Conservation (phyloP, 2,329 filamentous ascomycete genomes). For the Raffaelea arxii region DNA sequence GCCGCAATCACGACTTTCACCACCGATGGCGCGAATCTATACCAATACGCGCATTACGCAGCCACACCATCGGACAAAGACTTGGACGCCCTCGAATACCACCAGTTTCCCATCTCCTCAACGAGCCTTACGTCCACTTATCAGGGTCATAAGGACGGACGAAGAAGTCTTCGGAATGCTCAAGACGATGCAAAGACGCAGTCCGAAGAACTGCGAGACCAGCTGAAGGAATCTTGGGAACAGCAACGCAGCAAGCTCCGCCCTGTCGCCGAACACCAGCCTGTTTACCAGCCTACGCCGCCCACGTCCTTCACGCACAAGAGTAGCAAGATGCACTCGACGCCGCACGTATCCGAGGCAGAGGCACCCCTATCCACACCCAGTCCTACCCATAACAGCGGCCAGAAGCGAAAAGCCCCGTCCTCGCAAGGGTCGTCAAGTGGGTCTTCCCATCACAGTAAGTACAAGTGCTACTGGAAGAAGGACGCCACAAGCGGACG, state of each 20-base stretch:
- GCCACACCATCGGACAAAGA: not conserved
- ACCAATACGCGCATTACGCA: conserved; percentile 19
- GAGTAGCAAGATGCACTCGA: not conserved
- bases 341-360: not conserved
- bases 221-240: not conserved
- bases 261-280: not conserved
- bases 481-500: conserved; percentile 2
- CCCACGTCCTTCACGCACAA: conserved; percentile 1
- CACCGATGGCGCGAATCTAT: conserved; percentile 16
- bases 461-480: conserved; percentile 4
- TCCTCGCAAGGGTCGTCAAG: not conserved
- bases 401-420: conserved; percentile 5
- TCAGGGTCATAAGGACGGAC: conserved; percentile 1
- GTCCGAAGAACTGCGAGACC: conserved; percentile 6
- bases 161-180: conserved; percentile 5
- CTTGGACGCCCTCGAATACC: conserved; percentile 8
- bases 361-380: not conserved
- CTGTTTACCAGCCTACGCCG: conserved; percentile 3
- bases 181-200: conserved; percentile 6
- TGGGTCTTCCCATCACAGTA: conserved; percentile 1
- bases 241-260: not conserved
- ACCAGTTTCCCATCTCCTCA: conserved; percentile 14
- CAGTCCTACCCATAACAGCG: not conserved
- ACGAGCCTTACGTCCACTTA: conserved; percentile 7
- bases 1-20: conserved; percentile 17